phyloP scores from a whole-genome alignment of 768 basidiomycete species.

The Suillus weaverae region DNA sequence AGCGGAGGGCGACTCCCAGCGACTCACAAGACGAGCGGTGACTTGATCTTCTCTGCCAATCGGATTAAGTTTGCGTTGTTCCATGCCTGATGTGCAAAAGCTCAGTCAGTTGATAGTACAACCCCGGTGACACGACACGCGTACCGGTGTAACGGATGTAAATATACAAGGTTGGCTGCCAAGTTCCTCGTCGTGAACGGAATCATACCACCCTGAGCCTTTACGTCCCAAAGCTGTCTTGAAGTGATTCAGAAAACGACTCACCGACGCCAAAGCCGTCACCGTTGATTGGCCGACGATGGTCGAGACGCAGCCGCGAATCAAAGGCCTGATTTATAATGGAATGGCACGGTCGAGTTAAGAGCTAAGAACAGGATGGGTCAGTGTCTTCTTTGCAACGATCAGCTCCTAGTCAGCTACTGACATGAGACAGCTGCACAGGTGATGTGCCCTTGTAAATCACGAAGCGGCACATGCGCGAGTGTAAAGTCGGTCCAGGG shows the following conservation, averaged over 20 bases:
- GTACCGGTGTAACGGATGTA: slow-evolving; percentile 89
- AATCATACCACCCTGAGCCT: slow-evolving; percentile 87
- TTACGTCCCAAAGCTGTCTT: slow-evolving; percentile 1
- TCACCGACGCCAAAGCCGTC: slow-evolving; percentile 95
- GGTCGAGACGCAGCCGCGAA: slow-evolving; percentile 82
- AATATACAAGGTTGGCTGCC: slow-evolving; percentile 93
- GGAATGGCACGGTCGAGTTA: slow-evolving; percentile 91
- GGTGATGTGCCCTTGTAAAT: slow-evolving; percentile 96
- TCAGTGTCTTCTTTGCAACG: neutral
- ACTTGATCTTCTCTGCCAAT: slow-evolving; percentile 95
- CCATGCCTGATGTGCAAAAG: slow-evolving; percentile 70
- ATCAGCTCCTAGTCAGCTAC: slow-evolving; percentile 16
- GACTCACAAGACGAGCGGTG: slow-evolving; percentile 88
- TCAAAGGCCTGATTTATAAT: slow-evolving; percentile 98
- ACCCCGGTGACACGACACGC: slow-evolving; percentile 17
- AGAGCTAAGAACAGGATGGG: slow-evolving; percentile 47
- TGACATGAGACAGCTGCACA: slow-evolving; percentile 85
- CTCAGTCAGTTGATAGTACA: slow-evolving; percentile 12
- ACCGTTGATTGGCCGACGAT: slow-evolving; percentile 84
- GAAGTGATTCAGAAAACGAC: slow-evolving; percentile 25
- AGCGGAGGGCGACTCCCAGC: neutral
- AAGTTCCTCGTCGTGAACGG: slow-evolving; percentile 77
- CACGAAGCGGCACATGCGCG: slow-evolving; percentile 80
- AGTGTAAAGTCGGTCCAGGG: neutral
- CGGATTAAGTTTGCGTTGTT: slow-evolving; percentile 93